Conservation (phyloP, 1,284 basidiomycete species). For the Boletellus sp. region DNA sequence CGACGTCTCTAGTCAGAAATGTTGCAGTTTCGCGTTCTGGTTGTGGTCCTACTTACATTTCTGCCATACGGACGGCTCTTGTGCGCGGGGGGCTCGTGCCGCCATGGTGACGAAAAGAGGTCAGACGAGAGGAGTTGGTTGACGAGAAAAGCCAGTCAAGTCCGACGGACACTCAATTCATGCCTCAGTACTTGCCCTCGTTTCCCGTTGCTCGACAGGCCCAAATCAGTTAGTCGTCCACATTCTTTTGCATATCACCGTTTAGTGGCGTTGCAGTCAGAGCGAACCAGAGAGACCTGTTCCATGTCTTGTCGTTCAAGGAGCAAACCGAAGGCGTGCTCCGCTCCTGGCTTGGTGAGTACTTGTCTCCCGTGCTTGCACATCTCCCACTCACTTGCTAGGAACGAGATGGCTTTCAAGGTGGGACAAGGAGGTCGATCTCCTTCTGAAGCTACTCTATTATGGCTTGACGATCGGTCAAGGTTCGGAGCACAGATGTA, state of each 20-base stretch:
- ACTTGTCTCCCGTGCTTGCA: neutral
- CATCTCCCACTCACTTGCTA: constrained; percentile 30
- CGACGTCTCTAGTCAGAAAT: constrained; percentile 18
- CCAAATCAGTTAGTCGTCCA: constrained; percentile 68
- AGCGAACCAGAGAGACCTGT: constrained; percentile 81
- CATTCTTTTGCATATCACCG: neutral
- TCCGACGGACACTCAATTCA: constrained; percentile 9
- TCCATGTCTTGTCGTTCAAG: constrained; percentile 71
- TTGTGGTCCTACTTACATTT: constrained; percentile 52
- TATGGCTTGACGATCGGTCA: constrained; percentile 74
- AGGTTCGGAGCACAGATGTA: constrained; percentile 42
- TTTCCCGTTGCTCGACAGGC: constrained; percentile 79
- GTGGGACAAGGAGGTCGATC: constrained; percentile 78
- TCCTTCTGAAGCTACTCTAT: constrained; percentile 70
- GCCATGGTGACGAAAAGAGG: constrained; percentile 24
- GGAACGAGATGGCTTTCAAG: constrained; percentile 84
- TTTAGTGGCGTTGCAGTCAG: constrained; percentile 53
- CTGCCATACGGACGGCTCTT: constrained; percentile 68
- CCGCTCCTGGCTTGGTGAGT: constrained; percentile 74
- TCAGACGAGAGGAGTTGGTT: neutral
- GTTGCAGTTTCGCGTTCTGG: neutral
- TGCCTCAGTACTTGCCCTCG: constrained; percentile 36
- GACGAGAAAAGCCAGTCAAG: neutral
- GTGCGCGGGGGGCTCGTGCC: constrained; percentile 36
- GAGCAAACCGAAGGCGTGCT: constrained; percentile 76